phyloP scores from a whole-genome alignment of 306 rosid species.

The Prinsepia uniflora region DNA sequence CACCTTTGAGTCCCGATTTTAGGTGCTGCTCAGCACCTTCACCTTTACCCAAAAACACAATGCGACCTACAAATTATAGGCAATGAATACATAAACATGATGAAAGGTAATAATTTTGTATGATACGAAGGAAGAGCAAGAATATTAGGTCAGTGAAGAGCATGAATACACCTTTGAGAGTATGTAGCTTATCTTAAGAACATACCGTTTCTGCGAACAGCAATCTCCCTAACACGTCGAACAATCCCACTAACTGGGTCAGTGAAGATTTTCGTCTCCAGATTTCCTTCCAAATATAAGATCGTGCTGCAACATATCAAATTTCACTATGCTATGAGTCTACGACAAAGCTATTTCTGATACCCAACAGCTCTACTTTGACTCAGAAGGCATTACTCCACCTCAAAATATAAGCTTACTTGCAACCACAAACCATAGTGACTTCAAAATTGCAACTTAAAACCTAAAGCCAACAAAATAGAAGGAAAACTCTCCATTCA shows the following conservation, averaged over 20 bases:
- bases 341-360: too few relatives aligned
- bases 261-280: conserved; percentile 69
- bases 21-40: conserved; percentile 37
- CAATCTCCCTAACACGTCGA: conserved; percentile 72
- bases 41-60: conserved; percentile 63
- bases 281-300: conserved; percentile 77
- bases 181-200: background rate
- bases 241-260: conserved; percentile 70
- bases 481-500: background rate
- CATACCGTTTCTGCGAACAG: conserved; percentile 72
- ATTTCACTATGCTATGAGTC: background rate
- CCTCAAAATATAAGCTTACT: background rate
- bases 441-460: background rate
- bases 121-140: background rate
- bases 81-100: conserved; percentile 8
- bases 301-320: conserved; percentile 48
- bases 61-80: conserved; percentile 52
- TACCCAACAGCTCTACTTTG: too few relatives aligned
- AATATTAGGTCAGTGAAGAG: too few relatives aligned
- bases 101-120: background rate
- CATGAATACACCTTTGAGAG: too few relatives aligned
- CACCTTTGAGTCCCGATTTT: conserved; percentile 35
- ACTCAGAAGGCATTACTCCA: background rate
- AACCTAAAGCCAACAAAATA: background rate
- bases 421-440: background rate